phyloP scores from a whole-genome alignment of 164 flowering plant genomes.

The Vitis rupestris region DNA sequence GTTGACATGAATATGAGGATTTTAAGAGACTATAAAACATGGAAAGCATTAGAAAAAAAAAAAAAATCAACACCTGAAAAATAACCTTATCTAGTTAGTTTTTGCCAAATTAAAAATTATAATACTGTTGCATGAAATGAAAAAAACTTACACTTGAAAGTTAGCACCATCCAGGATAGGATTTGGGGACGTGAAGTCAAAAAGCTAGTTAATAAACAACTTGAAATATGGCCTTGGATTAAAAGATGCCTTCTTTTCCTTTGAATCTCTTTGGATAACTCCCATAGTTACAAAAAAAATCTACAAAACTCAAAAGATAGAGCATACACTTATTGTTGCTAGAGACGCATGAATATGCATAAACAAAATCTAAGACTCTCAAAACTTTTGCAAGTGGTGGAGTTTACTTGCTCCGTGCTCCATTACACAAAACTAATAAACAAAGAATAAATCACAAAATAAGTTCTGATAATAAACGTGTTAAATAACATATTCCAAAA shows the following conservation, averaged over 20 bases:
- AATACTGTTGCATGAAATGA: background rate
- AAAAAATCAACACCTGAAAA: conserved; percentile 59
- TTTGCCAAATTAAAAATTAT: background rate
- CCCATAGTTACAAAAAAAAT: conserved; percentile 73
- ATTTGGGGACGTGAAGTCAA: conserved; percentile 67
- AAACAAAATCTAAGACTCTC: background rate
- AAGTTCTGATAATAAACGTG: background rate
- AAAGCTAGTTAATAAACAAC: conserved; percentile 81
- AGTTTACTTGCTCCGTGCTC: conserved; percentile 69
- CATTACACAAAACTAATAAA: conserved; percentile 41
- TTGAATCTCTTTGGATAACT: conserved; percentile 78
- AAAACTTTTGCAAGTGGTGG: conserved; percentile 71
- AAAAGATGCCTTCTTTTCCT: conserved; percentile 74
- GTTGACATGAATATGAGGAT: conserved; percentile 82
- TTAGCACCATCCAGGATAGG: conserved; percentile 65
- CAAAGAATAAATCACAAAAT: background rate
- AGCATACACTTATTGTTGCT: too few species aligned
- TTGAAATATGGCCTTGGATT: conserved; percentile 93
- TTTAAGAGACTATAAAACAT: conserved; percentile 78
- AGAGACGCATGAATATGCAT: background rate
- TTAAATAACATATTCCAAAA: too few species aligned
- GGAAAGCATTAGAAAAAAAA: conserved; percentile 87
- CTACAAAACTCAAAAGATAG: conserved; percentile 27
- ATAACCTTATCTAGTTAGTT: background rate
- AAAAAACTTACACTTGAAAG: conserved; percentile 56